Evolutionary conservation across 2,329 filamentous ascomycete species (phyloP).

Genomic region (Trichoderma atrobrunneum): DNA sequence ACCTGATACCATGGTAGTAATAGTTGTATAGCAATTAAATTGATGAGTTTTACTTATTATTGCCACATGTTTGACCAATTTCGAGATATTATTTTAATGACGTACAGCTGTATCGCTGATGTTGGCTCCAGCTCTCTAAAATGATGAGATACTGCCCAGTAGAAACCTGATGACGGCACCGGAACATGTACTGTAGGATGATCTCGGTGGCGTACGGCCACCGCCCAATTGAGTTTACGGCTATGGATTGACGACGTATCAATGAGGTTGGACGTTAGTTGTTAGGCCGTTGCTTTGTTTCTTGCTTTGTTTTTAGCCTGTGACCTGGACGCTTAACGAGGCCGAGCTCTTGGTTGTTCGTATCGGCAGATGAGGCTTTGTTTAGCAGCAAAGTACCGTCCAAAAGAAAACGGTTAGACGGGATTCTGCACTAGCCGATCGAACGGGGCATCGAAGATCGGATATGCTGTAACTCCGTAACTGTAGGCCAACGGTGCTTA

Average conservation of each 20-base stretch:
- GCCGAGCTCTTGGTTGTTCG: background rate
- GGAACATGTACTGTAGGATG: background rate
- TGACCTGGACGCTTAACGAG: background rate
- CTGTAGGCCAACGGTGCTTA: background rate
- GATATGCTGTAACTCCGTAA: background rate
- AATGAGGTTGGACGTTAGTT: background rate
- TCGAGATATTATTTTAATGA: background rate
- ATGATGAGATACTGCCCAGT: background rate
- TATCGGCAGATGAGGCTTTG: background rate
- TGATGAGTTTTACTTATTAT: background rate
- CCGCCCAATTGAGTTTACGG: background rate
- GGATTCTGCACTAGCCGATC: background rate
- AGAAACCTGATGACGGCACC: no score
- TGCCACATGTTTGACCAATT: background rate
- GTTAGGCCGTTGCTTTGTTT: background rate
- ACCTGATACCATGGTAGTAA: conserved; percentile 7
- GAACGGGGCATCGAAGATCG: background rate
- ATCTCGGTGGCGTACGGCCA: background rate
- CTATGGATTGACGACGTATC: background rate
- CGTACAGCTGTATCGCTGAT: background rate
- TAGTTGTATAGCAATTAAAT: conserved; percentile 5
- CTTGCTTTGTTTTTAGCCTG: background rate
- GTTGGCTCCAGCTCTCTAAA: background rate
- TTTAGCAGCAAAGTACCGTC: background rate
- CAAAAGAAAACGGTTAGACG: background rate